Conservation (phyloP, 371 early-diverging fungal genomes). For the Rhizopus delemar region DNA sequence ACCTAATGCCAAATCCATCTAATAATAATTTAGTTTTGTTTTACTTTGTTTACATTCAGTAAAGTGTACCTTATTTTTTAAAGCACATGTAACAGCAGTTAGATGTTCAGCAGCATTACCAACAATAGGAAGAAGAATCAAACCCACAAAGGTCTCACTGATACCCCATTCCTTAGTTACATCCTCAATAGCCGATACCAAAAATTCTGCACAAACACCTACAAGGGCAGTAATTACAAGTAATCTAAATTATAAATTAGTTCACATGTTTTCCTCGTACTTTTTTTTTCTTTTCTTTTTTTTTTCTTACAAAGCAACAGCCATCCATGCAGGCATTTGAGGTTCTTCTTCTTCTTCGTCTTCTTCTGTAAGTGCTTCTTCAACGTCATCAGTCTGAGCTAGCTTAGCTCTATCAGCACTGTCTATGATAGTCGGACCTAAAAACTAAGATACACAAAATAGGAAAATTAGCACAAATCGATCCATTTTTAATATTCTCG, state of each 20-base stretch:
- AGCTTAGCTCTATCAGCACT: background rate
- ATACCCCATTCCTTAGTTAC: slow-evolving; percentile 63
- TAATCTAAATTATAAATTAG: slow-evolving; percentile 12
- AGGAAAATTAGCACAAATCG: slow-evolving; percentile 1
- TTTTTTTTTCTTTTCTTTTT: background rate
- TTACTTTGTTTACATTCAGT: background rate
- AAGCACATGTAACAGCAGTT: slow-evolving; percentile 80
- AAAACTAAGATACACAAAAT: slow-evolving; percentile 17
- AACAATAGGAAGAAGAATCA: slow-evolving; percentile 85
- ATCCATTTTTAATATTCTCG: background rate
- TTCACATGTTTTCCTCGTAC: background rate
- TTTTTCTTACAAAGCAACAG: slow-evolving; percentile 41
- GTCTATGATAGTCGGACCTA: slow-evolving; percentile 15
- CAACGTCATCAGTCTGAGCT: slow-evolving; percentile 22
- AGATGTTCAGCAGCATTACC: slow-evolving; percentile 85
- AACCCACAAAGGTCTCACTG: slow-evolving; percentile 80
- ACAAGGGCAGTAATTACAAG: slow-evolving; percentile 57
- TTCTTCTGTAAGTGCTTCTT: slow-evolving; percentile 27
- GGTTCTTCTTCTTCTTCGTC: slow-evolving; percentile 62
- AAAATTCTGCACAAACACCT: slow-evolving; percentile 77
- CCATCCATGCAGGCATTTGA: slow-evolving; percentile 56
- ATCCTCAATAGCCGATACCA: slow-evolving; percentile 81
- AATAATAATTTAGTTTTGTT: background rate
- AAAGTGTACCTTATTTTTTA: slow-evolving; percentile 68
- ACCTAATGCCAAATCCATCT: slow-evolving; percentile 84